These are phyloP conservation scores for Pichia sp. DNA, from an alignment of 1,139 yeast genomes.

Conservation along the genomic window DNA sequence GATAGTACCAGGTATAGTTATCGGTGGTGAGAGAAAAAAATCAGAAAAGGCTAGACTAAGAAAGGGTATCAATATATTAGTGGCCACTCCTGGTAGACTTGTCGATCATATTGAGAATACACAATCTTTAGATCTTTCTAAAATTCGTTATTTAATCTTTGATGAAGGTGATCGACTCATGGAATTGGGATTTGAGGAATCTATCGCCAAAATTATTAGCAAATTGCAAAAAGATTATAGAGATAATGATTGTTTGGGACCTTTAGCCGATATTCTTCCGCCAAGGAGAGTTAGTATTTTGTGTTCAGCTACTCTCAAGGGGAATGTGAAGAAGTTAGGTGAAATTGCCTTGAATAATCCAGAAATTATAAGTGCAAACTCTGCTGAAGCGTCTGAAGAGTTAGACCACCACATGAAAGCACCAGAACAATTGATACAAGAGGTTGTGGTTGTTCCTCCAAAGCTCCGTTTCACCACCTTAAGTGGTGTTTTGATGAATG, in stretches of 20 bases:
- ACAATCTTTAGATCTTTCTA: conserved; percentile 60
- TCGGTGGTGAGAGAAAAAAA: conserved; percentile 93
- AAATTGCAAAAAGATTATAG: conserved; percentile 46
- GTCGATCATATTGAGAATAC: conserved; percentile 94
- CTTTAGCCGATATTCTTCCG: conserved; percentile 57
- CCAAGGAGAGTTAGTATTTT: conserved; percentile 65
- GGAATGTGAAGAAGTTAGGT: conserved; percentile 75
- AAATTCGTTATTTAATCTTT: conserved; percentile 75
- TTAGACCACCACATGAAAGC: conserved; percentile 44
- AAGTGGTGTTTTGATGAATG: conserved; percentile 56
- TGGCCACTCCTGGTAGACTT: conserved; percentile 89
- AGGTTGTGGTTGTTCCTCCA: conserved; percentile 79
- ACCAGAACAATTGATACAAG: conserved; percentile 87
- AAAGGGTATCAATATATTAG: conserved; percentile 82
- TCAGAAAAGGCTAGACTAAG: conserved; percentile 86
- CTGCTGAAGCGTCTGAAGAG: conserved; percentile 31
- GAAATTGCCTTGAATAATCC: conserved; percentile 50
- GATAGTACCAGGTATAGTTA: conserved; percentile 86
- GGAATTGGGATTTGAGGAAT: conserved; percentile 94
- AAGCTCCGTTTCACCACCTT: conserved; percentile 81
- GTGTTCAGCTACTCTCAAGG: conserved; percentile 92
- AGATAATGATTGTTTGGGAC: conserved; percentile 36
- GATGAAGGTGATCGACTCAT: conserved; percentile 96
- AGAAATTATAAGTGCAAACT: conserved; percentile 40
- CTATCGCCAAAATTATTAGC: conserved; percentile 69